Evolutionary conservation across 169 alveolate genomes (phyloP), one percentile per base, ranked within the genome.

Genomic region (Pseudocohnilembus persalinus): DNA sequence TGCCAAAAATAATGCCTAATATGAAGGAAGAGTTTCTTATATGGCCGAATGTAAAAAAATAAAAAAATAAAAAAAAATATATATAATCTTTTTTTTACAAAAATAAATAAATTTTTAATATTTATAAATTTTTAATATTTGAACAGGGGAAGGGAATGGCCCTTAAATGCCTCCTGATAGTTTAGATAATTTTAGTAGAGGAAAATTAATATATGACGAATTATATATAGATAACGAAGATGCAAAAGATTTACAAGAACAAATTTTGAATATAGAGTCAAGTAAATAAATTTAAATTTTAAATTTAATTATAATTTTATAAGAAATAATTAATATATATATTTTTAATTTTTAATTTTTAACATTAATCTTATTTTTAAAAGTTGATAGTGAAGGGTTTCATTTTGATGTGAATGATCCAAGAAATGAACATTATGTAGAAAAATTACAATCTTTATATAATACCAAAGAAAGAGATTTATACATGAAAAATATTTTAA

Each of bases 331-430:
- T 49, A 49, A 11, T 49, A 49, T 11, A 11, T 49, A 49, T 20
- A 49, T 49, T 49, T 49, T 49, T 4, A 4, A 20, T 11, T 49
- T 49, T 49, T 11, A 49, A 49, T 49, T 49, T 49, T 49, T 11
- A n/a, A n/a, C n/a, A n/a, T n/a, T 33, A 77, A 35, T 77, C 15
- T 64, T 20, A 64, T 33, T 77, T 1, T 68, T 33, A 31, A 64
- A 77, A 28, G 26, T 26, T 26, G 83, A 77, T 1, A 73, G 35
- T 27, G 84, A 79, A 25, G 84, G 84, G 28, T 79, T 63, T 31
- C 84, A 79, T 31, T 79, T 79, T 63, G 84, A 79, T 79, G 84
- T 79, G 25, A 79, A 79, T 28, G 84, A 79, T 30, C 84, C 84
- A n/a, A 79, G 84, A 63, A 79, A 79, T 29, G 84, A 79, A 35